phyloP scores from a whole-genome alignment of 208 protist genomes.

The Acanthamoeba triangularis region DNA sequence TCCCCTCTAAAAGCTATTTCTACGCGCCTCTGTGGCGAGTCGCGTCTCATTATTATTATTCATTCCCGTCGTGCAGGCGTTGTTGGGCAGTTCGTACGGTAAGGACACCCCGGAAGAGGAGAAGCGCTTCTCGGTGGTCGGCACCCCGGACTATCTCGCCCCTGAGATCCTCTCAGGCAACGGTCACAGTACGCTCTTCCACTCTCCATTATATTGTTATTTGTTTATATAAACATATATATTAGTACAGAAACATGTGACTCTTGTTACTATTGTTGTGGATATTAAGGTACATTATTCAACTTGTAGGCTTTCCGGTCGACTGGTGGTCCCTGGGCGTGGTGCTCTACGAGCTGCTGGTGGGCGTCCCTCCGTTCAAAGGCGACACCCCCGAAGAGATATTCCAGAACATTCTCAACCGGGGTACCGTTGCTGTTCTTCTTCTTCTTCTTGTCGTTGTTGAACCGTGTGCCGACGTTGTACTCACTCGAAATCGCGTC shows the following conservation, averaged over 20 bases:
- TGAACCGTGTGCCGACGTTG: not conserved
- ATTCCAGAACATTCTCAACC: conserved; percentile 90
- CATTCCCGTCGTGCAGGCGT: not conserved
- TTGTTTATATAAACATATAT: not conserved
- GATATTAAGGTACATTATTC: not conserved
- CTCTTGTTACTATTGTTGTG: not conserved
- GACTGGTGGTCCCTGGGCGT: conserved; percentile 93
- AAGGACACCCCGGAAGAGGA: conserved; percentile 13
- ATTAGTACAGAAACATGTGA: too few relatives aligned
- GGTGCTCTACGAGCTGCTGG: conserved; percentile 91
- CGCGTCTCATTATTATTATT: not conserved
- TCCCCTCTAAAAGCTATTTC: too few relatives aligned
- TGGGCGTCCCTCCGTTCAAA: conserved; percentile 91
- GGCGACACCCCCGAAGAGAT: conserved; percentile 91
- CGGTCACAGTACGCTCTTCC: conserved; percentile 78
- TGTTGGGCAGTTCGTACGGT: conserved; percentile 22
- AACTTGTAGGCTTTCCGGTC: conserved; percentile 71
- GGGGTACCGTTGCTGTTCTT: not conserved
- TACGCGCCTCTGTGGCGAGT: not conserved
- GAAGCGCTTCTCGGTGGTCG: conserved; percentile 75
- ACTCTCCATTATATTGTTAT: not conserved
- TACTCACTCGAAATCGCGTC: not conserved
- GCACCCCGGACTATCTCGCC: conserved; percentile 87
- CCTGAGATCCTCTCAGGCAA: conserved; percentile 88
- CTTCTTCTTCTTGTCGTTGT: not conserved